Evolutionary conservation across 495 filamentous ascomycete genomes (phyloP), one percentile per base, ranked within the genome.

Genomic region (Chaetomidium leptoderma): DNA sequence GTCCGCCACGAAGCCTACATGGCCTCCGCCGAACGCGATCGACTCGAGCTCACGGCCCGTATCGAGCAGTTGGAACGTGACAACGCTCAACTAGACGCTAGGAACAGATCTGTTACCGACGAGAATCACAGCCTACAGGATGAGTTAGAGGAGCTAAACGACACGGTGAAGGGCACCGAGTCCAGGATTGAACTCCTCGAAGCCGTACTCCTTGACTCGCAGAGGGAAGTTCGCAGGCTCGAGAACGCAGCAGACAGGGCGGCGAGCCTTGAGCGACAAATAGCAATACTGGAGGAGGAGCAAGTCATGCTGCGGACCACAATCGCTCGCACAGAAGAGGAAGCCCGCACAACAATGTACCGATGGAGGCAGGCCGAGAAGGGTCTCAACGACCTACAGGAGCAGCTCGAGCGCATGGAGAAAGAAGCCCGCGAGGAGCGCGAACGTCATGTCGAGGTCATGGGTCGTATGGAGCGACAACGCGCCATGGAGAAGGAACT

Each of bases 1-100:
- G 83, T 86, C 49, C 88, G 92, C 55, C 92, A 97, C 81, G 92
- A 97, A 74, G 83, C 85, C 37, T 96, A 95, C 70, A 89, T 96
- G 78, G 86, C 84, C 19, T 90, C 96, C 67, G 88, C 90, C 50
- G 91, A 95, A 76, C 81, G 84, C 51, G 89, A 96, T 65, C 85
- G 93, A 16, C 70, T 72, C 43, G 83, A 82, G 30, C 83, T 95
- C 76, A 76, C 79, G 13, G 72, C 76, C 36, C 87, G 78, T 42
- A 89, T 97, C 62, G 86, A 89, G 55, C 75, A 76, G 59, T 74
- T 98, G 19, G 91, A 96, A 72, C 73, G 70, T 48, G 87, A 95
- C 60, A 95, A 91, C 68, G 77, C 74, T 61, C 76, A 85, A 53
- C 80, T 92, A 27, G 88, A 96, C 68, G 73, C 74, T 11, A 79